Conservation (phyloP, 2,329 filamentous ascomycete genomes). For the Bipolaris cookei region DNA sequence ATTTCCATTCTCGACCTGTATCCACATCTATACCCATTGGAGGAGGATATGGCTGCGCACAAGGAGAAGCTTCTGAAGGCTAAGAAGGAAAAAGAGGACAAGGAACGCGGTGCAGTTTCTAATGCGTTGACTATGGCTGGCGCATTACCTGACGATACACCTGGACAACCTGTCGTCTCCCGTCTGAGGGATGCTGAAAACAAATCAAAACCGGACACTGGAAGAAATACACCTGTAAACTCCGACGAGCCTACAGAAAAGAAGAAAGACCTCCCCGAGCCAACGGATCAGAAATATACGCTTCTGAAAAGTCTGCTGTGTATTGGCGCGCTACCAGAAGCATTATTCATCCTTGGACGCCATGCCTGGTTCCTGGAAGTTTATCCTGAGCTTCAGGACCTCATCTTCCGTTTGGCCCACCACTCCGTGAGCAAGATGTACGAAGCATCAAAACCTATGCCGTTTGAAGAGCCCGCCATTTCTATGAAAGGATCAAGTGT, state of each 20-base stretch:
- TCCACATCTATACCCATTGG: slow-evolving; percentile 85
- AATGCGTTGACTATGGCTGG: slow-evolving; percentile 90
- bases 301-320: slow-evolving; percentile 84
- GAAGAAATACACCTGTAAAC: slow-evolving; percentile 52
- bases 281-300: slow-evolving; percentile 84
- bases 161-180: slow-evolving; percentile 50
- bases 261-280: slow-evolving; percentile 68
- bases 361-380: slow-evolving; percentile 92
- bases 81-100: slow-evolving; percentile 70
- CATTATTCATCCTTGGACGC: slow-evolving; percentile 87
- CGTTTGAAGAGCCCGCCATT: slow-evolving; percentile 51
- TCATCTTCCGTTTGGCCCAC: slow-evolving; percentile 83
- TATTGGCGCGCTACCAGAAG: slow-evolving; percentile 90
- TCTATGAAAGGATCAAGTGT: slow-evolving; percentile 52
- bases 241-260: slow-evolving; percentile 49
- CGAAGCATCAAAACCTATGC: slow-evolving; percentile 57
- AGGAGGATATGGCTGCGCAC: slow-evolving; percentile 80
- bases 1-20: slow-evolving; percentile 91
- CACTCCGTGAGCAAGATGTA: slow-evolving; percentile 82
- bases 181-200: slow-evolving; percentile 64
- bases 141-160: slow-evolving; percentile 81
- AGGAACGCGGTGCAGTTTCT: slow-evolving; percentile 68
- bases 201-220: slow-evolving; percentile 53
- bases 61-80: slow-evolving; percentile 73
- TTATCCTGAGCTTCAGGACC: slow-evolving; percentile 79